phyloP scores from a whole-genome alignment of 73 alveolate genomes.

The Paraurostyla sp. region DNA sequence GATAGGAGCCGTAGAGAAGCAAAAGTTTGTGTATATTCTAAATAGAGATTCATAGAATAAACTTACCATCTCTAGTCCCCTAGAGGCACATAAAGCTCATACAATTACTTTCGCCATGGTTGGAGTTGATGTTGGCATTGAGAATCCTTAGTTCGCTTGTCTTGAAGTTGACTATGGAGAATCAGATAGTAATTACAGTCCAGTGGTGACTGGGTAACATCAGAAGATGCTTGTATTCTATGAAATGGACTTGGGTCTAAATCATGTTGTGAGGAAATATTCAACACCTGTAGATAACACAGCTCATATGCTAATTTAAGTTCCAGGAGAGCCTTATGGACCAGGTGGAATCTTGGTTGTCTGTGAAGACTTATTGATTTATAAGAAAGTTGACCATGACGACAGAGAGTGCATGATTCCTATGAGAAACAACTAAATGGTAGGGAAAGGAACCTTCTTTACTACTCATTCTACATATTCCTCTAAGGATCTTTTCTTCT shows the following conservation, averaged over 20 bases:
- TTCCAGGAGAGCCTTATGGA: constrained; percentile 98
- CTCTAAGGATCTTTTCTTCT: constrained; percentile 91
- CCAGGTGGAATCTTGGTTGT: constrained; percentile 97
- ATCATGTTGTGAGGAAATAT: constrained; percentile 95
- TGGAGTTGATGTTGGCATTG: constrained; percentile 99
- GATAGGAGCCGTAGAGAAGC: constrained; percentile 99
- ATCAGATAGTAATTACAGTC: constrained; percentile 86
- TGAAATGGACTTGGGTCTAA: constrained; percentile 99
- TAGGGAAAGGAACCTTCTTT: constrained; percentile 59
- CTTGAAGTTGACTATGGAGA: constrained; percentile 99
- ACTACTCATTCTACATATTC: constrained; percentile 74
- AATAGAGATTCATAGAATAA: constrained; percentile 96
- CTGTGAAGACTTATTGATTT: constrained; percentile 81
- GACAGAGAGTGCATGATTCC: constrained; percentile 85
- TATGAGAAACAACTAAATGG: constrained; percentile 81
- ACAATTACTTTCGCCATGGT: constrained; percentile 96
- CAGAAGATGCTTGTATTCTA: constrained; percentile 94
- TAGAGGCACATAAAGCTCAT: constrained; percentile 99
- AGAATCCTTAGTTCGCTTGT: constrained; percentile 98
- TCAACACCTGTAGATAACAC: constrained; percentile 95
- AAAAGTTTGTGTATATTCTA: constrained; percentile 98
- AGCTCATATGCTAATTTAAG: constrained; percentile 96
- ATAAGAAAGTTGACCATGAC: constrained; percentile 84
- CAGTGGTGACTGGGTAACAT: constrained; percentile 85
- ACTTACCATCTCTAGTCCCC: constrained; percentile 96